Base-by-base conservation (phyloP, 306 rosid genomes). In the Urtica urens region DNA sequence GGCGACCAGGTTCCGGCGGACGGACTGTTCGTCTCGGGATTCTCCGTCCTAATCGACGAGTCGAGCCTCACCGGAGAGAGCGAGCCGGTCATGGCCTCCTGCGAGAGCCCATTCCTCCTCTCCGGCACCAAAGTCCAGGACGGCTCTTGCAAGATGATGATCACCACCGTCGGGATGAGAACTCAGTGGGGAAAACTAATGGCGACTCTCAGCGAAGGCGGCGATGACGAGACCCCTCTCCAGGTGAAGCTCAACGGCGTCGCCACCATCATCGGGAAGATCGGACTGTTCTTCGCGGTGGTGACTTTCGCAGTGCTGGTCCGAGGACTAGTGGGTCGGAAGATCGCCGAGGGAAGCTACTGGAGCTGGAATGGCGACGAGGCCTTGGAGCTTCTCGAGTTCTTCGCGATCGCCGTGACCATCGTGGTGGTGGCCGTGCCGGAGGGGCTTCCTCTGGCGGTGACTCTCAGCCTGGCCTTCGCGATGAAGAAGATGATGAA, bases 401-500 rank as follows among this genome's bases (percentile, higher is more conserved):
- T 59, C 74, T 90, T 90, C 65, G 99, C 94, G 6, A 25, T 90
- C 37, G 95, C 95, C 16, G 87, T 90, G 38, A 90, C 99, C 44
- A 90, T 90, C 12, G 95, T 90, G 55, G 95, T 90, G 54, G 94
- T 90, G 45, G 99, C 99, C 66, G 99, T 90, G 13, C 95, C 99
- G 14, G 99, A 90, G 31, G 95, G 99, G 59, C 64, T 90, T 35
- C 99, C 99, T 43, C 62, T 90, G 62, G 94, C 99, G 42, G 94
- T 90, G 56, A 90, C 94, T 35, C 62, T 90, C 72, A 90, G 99
- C 46, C 99, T 90, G 71, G 99, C 95, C 55, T 90, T 90, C 56
- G 95, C 99, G 44, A 90, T 90, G 95, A 81, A 90, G 66, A 81
- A 85, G 62, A 90, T 90, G 99, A 90, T 90, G 99, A 90, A 90